Percentiles rank a stretch among this genome's conserved stretches.
These are phyloP conservation scores for Colletotrichum destructivum DNA, from an alignment of 2,329 filamentous ascomycete genomes.

Conservation along the genomic window DNA sequence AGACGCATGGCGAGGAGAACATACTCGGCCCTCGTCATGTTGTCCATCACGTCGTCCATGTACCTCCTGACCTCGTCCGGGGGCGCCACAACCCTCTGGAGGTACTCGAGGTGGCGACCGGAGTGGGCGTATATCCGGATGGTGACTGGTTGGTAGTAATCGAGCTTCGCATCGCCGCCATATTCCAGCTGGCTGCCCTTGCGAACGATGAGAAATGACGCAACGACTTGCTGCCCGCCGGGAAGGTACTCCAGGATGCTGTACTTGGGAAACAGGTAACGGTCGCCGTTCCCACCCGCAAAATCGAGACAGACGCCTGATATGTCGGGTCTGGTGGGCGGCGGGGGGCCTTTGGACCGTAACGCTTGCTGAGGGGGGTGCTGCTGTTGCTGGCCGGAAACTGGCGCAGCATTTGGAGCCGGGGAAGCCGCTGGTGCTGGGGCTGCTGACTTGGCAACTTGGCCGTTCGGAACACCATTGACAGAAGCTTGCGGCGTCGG, in stretches of 20 bases:
- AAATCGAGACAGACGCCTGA: slow-evolving; percentile 81
- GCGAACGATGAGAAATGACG: slow-evolving; percentile 83
- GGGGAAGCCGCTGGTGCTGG: slow-evolving; percentile 29
- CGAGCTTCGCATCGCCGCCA: slow-evolving; percentile 72
- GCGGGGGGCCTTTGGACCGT: slow-evolving; percentile 71
- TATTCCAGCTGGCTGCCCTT: slow-evolving; percentile 79
- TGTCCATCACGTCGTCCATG: slow-evolving; percentile 80
- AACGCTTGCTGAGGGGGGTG: slow-evolving; percentile 66
- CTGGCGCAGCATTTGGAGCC: slow-evolving; percentile 21
- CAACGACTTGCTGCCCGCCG: slow-evolving; percentile 74
- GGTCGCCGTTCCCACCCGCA: slow-evolving; percentile 76
- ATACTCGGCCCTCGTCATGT: slow-evolving; percentile 78
- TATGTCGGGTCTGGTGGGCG: slow-evolving; percentile 70
- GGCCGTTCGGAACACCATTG: slow-evolving; percentile 54
- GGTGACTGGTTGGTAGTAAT: slow-evolving; percentile 84
- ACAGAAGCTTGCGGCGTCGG: slow-evolving; percentile 49
- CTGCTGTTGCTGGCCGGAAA: slow-evolving; percentile 34
- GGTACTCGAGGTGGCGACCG: slow-evolving; percentile 71
- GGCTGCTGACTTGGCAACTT: slow-evolving; percentile 36
- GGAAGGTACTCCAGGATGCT: slow-evolving; percentile 80
- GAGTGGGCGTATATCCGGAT: slow-evolving; percentile 70
- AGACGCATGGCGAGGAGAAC: slow-evolving; percentile 77
- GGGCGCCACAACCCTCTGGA: slow-evolving; percentile 74
- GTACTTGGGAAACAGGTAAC: slow-evolving; percentile 84
- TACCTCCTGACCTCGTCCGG: slow-evolving; percentile 75